Base-by-base conservation (phyloP, 2,329 filamentous ascomycete genomes). In the Pseudogymnoascus sp. region DNA sequence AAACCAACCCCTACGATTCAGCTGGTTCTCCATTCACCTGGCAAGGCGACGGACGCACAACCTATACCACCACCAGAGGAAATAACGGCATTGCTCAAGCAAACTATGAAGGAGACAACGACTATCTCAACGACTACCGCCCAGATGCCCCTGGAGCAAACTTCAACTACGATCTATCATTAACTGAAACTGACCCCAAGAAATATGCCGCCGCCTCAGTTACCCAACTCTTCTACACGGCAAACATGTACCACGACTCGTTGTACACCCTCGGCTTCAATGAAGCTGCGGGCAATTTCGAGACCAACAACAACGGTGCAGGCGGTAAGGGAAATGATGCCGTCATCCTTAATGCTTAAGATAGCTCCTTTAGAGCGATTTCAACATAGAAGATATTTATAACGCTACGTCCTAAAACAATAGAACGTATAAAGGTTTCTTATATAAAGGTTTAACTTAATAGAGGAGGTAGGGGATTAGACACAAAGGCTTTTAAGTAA, bases 191-290 rank as follows among this genome's bases (percentile, higher is more conserved):
- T 1, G 66, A 76, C 37, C 77, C 77, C 1, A 69, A 69, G 16
- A 66, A 65, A 1, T 86, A 86, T 70, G 72, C 74, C 3, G 79
- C 85, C 56, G 82, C 82, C 1, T 84, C 84, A 0, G 75, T 83
- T 61, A 79, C 82, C 0, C 84, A 87, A 72, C 78, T 86, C 4
- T 87, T 84, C 74, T 87, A 86, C 75, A 84, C 82, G 0, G 76
- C 78, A 35, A 86, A 86, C 75, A 77, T 75, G 35, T 86, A 82
- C 72, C 84, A 86, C 68, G 84, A 87, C 63, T 70, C 87, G 0
- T 76, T 86, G 8, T 81, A 86, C 67, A 70, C 74, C 5, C 78
- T 86, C 0, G 84, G 84, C 4, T 86, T 86, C 72, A 81, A 75
- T 37, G 84, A 86, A 71, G 71, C 67, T 0, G 83, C 84, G 0